Evolutionary conservation across 768 basidiomycete species (phyloP), one percentile per base, ranked within the genome.

Genomic region (Hypholoma sublateritium): DNA sequence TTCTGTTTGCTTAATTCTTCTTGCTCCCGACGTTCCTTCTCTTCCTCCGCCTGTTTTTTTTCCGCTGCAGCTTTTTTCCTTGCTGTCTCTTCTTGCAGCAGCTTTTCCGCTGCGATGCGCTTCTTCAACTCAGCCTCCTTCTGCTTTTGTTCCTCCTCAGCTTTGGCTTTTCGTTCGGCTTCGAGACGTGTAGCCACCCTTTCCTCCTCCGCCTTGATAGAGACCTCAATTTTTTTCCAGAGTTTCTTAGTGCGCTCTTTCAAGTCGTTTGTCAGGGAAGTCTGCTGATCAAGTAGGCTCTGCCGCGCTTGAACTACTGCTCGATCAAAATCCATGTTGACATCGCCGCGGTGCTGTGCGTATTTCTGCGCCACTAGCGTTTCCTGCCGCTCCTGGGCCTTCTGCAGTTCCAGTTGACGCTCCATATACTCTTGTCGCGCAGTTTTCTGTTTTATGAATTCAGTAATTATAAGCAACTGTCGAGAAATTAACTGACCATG

Each of bases 181-280:
- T 86, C 87, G 37, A 84, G 62, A 55, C 67, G 74, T 58, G 68
- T 75, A 8, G 76, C 77, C 19, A 80, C 69, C 57, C 83, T 86
- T 25, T 84, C 85, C 59, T 89, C 85, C 64, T 90, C 87, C 3
- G 70, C 28, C 62, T 80, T 80, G 59, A 91, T 91, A 6, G 78
- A 83, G 2, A 59, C 66, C 68, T 91, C 87, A 51, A 89, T 81
- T 4, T 84, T 75, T 24, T 82, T 75, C 74, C 83, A 85, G 36
- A 84, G 71, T 49, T 64, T 63, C 59, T 75, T 78, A 42, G 86
- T 83, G 44, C 85, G 81, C 56, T 77, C 78, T 39, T 77, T 77
- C 81, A 82, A 85, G 8, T 62, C 68, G 4, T 71, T 70, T 44
- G 14, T 77, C 73, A 55, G 65, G 37, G 77, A 60, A 8, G 71